Evolutionary conservation across 331 rosid genomes (phyloP), one percentile per base, ranked within the genome.

Genomic region (Prunus yedoensis): DNA sequence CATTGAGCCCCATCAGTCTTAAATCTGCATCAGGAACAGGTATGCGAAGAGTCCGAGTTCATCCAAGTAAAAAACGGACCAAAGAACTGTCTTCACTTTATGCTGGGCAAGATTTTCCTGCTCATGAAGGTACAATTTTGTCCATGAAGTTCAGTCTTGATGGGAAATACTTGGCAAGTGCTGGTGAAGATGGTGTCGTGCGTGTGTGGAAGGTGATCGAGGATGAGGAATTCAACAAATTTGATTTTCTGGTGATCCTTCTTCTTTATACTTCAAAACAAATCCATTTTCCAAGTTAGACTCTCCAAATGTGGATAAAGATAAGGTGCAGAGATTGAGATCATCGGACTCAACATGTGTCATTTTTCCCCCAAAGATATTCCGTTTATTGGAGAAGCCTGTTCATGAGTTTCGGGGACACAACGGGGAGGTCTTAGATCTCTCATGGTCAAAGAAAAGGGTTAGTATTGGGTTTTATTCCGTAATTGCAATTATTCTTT

Each of bases 111-210:
- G 86, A 88, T 41, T 81, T 88, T 77, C 79, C 64, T 27, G 96
- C 96, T 13, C 96, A 90, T 32, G 80, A 80, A 75, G 96, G 96
- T 46, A 78, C 85, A 57, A 88, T 90, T 70, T 80, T 87, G 77
- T 74, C 87, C 13, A 90, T 90, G 93, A 90, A 90, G 85, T 90
- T 90, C 83, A 90, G 93, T 67, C 90, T 57, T 51, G 90, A 90
- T 56, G 96, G 96, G 49, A 76, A 74, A 46, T 87, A 87, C 75
- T 70, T 90, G 76, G 96, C 96, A 53, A 90, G 86, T 72, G 91
- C 88, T 8, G 96, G 93, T 21, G 83, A 85, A 78, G 96, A 90
- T 82, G 90, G 89, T 25, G 68, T 88, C 6, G 89, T 90, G 23
- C 86, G 91, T 3, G 88, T 90, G 67, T 90, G 96, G 96, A 82